Conservation (phyloP, 2,329 filamentous ascomycete genomes). For the Lasiodiplodia hormozganensis region DNA sequence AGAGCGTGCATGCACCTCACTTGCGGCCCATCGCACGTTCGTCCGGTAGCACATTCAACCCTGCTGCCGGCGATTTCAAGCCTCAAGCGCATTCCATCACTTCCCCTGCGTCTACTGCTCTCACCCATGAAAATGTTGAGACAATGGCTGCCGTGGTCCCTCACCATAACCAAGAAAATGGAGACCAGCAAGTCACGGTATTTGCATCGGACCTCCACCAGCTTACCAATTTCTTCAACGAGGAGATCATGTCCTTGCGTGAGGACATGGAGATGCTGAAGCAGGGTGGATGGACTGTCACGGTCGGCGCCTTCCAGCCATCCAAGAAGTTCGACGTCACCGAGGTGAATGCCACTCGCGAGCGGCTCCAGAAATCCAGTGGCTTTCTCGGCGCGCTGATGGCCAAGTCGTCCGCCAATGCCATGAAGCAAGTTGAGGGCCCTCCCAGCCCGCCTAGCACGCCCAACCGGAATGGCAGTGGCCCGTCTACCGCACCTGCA, state of each 20-base stretch:
- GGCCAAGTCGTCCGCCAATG: background rate
- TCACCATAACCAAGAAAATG: background rate
- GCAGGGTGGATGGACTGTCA: slow-evolving; percentile 34
- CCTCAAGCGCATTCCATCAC: background rate
- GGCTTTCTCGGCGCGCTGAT: background rate
- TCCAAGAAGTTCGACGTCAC: background rate
- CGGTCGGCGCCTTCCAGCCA: slow-evolving; percentile 31
- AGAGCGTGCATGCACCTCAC: background rate
- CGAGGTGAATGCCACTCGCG: slow-evolving; percentile 8
- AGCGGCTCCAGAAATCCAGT: slow-evolving; percentile 1
- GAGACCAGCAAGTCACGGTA: background rate
- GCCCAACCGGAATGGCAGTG: background rate
- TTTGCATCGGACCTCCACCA: background rate
- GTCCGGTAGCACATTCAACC: background rate
- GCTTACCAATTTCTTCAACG: background rate
- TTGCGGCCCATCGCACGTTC: background rate
- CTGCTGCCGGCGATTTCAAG: slow-evolving; percentile 16
- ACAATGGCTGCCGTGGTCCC: background rate
- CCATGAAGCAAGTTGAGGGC: background rate
- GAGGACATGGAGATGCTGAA: slow-evolving; percentile 36
- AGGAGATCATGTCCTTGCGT: slow-evolving; percentile 18
- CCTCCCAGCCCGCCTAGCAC: background rate
- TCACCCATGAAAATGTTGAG: too few relatives aligned
- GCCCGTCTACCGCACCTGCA: background rate
- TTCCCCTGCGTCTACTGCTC: background rate